These are phyloP conservation scores for Russula foetens DNA, from an alignment of 768 basidiomycete species.

Conservation along the genomic window DNA sequence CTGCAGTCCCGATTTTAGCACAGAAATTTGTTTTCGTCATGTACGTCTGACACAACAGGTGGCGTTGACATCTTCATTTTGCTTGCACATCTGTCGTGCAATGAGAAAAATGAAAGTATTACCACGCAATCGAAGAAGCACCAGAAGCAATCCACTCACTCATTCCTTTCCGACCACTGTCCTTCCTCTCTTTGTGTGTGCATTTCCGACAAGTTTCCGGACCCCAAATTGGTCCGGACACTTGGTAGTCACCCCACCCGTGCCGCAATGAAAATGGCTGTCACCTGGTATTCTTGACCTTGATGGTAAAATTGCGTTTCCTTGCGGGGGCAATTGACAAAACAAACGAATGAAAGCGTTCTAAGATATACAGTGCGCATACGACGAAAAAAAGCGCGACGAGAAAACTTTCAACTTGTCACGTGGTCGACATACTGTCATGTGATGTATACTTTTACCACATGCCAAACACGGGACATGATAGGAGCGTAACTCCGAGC, in stretches of 20 bases:
- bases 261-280: background rate
- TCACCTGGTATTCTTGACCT: background rate
- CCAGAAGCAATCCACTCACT: background rate
- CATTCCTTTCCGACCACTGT: background rate
- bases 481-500: background rate
- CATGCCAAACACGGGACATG: background rate
- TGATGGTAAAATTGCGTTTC: background rate
- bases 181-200: background rate
- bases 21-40: background rate
- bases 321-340: background rate
- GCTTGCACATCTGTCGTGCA: background rate
- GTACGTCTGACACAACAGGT: background rate
- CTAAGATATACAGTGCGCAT: too few species aligned
- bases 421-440: background rate
- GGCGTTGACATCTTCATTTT: background rate
- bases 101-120: background rate
- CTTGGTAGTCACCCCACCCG: background rate
- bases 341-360: background rate
- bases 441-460: background rate
- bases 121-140: conserved; percentile 6
- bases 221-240: background rate
- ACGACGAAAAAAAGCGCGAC: too few species aligned
- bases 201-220: background rate
- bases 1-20: background rate
- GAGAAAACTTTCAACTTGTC: background rate